phyloP scores from a whole-genome alignment of 331 rosid species.

The Quercus tomentella region DNA sequence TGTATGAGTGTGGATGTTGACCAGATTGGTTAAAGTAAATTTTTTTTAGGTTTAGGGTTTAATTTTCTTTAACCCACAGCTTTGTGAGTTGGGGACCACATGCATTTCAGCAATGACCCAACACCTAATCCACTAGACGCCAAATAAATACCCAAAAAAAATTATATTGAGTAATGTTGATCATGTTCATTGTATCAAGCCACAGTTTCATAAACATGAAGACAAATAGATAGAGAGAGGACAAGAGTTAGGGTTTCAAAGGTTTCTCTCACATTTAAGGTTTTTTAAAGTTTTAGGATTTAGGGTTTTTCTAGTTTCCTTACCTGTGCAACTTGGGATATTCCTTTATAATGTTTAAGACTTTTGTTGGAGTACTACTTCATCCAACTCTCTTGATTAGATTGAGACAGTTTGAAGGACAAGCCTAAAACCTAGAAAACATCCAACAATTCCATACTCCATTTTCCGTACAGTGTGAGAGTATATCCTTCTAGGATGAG shows the following conservation, averaged over 20 bases:
- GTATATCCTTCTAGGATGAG: too few species aligned
- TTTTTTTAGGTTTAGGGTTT: background rate
- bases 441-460: background rate
- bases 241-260: background rate
- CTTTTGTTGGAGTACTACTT: background rate
- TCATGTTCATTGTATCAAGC: conserved; percentile 31
- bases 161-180: background rate
- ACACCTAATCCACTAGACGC: background rate
- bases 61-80: background rate
- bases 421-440: background rate
- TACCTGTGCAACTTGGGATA: background rate
- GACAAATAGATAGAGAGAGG: background rate
- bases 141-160: conserved; percentile 12
- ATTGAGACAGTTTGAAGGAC: background rate
- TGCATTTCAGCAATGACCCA: background rate
- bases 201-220: background rate
- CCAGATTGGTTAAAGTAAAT: background rate
- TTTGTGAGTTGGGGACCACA: conserved; percentile 17
- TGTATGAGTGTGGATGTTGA: conserved; percentile 7
- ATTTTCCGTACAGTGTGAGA: too few species aligned
- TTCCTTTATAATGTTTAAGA: background rate
- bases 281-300: too few species aligned
- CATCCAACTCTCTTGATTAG: background rate
- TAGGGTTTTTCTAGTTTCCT: background rate
- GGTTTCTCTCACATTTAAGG: too few species aligned